A percentile compares a stretch with the other conserved stretches of the same genome.
phyloP scores from a whole-genome alignment of 495 filamentous ascomycete genomes.

The Annulohypoxylon bovei region DNA sequence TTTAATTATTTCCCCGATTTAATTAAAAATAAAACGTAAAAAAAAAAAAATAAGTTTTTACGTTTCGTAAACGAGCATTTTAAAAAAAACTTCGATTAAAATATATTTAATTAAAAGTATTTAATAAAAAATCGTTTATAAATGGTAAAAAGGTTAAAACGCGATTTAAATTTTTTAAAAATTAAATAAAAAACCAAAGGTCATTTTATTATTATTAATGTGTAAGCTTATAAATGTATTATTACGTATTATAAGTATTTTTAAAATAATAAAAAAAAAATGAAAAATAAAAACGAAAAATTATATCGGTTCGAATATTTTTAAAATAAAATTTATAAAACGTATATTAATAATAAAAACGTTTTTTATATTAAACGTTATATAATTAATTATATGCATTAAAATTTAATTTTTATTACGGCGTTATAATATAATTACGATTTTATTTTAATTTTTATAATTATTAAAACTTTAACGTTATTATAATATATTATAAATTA shows the following conservation, averaged over 20 bases:
- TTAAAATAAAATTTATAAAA: background rate
- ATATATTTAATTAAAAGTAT: background rate
- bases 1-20: background rate
- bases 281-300: background rate
- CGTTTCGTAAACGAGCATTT: background rate
- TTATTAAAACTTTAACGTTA: background rate
- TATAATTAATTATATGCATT: background rate
- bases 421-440: background rate
- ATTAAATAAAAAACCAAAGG: background rate
- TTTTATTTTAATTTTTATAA: background rate
- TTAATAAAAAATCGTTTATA: background rate
- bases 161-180: background rate
- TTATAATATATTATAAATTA: background rate
- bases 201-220: background rate
- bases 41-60: background rate
- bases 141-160: background rate
- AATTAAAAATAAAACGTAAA: background rate
- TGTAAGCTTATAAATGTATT: background rate
- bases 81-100: background rate
- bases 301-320: background rate
- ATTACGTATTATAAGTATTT: background rate
- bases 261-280: background rate
- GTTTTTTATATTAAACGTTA: background rate
- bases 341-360: constrained; percentile 1
- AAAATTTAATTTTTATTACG: background rate